These are phyloP conservation scores for Chlamydomonas incerta DNA, from an alignment of 139 green algal species.

Conservation along the genomic window DNA sequence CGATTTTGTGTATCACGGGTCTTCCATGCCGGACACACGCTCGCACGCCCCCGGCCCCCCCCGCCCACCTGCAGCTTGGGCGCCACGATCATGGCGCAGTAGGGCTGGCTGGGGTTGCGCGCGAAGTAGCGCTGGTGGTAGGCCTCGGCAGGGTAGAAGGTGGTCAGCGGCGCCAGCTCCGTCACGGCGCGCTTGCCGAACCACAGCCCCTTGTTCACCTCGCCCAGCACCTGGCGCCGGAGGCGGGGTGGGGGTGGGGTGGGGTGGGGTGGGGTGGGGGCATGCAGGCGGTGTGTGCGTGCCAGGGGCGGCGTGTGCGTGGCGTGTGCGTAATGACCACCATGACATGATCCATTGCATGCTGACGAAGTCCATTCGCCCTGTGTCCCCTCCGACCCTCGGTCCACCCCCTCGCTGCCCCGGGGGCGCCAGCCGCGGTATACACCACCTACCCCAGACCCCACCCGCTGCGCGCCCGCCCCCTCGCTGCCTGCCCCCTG, in stretches of 20 bases:
- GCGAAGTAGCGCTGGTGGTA: constrained; percentile 56
- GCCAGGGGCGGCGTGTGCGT: not conserved
- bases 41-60: not conserved
- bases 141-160: constrained; percentile 49
- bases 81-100: constrained; percentile 51
- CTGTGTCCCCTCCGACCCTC: too few species aligned
- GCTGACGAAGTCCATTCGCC: too few species aligned
- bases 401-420: too few species aligned
- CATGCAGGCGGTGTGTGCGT: not conserved
- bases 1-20: too few species aligned
- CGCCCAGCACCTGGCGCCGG: not conserved
- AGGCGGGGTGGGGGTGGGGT: not conserved
- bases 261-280: not conserved
- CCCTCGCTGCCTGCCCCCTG: too few species aligned
- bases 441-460: too few species aligned
- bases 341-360: not conserved
- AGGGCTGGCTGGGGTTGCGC: constrained; percentile 51
- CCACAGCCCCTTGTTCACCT: not conserved
- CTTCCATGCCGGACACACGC: not conserved
- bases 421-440: too few species aligned
- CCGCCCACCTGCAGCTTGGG: constrained; percentile 55
- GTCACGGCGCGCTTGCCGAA: constrained; percentile 38
- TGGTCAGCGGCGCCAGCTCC: constrained; percentile 45
- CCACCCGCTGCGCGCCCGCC: too few species aligned
- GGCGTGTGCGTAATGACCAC: not conserved